Conservation (phyloP, 2,329 filamentous ascomycete species). For the Xylariaceae sp. region DNA sequence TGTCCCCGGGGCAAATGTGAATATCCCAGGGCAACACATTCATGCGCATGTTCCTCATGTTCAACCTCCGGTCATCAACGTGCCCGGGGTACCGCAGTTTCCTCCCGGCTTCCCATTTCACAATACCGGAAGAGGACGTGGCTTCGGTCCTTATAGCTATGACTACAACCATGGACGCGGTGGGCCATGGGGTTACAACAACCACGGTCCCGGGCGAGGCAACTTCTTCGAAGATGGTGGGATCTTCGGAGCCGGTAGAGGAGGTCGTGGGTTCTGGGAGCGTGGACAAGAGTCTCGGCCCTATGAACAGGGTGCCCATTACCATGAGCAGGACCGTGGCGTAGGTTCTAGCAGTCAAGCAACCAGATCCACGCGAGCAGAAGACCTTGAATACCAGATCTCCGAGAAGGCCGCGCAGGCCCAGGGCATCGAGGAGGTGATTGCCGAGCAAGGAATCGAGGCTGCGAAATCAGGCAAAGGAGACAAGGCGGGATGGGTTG, state of each 20-base stretch:
- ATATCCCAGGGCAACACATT: no score
- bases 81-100: no score
- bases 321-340: neutral
- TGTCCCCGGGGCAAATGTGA: no score
- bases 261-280: no score
- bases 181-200: no score
- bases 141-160: neutral
- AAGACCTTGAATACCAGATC: conserved; percentile 4
- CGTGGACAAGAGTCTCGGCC: neutral
- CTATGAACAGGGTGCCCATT: neutral
- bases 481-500: conserved; percentile 3
- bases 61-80: no score
- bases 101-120: no score
- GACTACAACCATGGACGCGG: neutral
- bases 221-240: no score
- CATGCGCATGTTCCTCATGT: no score
- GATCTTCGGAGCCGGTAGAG: no score
- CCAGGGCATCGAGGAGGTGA: conserved; percentile 30
- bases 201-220: no score
- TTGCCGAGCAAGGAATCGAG: conserved; percentile 20
- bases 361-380: conserved; percentile 8
- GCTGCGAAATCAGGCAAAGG: conserved; percentile 7
- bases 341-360: conserved; percentile 7
- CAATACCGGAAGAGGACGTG: conserved; percentile 1
- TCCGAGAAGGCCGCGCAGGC: conserved; percentile 1